phyloP scores from a whole-genome alignment of 1,284 basidiomycete genomes.

The Cerrena zonata region DNA sequence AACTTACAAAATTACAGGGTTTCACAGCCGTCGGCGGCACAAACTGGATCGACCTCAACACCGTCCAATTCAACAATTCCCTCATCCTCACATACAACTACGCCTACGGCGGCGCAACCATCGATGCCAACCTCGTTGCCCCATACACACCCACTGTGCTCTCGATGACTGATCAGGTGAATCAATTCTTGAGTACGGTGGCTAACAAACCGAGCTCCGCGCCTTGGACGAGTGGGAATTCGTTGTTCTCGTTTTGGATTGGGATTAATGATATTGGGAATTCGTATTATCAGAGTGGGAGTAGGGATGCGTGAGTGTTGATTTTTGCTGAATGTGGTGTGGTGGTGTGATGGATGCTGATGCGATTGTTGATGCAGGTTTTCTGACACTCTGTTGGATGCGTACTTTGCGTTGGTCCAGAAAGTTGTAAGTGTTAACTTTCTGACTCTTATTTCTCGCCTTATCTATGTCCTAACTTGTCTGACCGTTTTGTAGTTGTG shows the following conservation, averaged over 20 bases:
- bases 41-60: constrained; percentile 53
- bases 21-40: constrained; percentile 50
- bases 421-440: constrained; percentile 40
- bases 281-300: constrained; percentile 40
- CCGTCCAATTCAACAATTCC: constrained; percentile 46
- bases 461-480: too few species aligned
- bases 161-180: constrained; percentile 51
- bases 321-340: too few species aligned
- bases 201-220: constrained; percentile 40
- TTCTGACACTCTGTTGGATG: constrained; percentile 42
- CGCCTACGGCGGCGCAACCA: constrained; percentile 57
- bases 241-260: constrained; percentile 56
- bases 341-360: neutral
- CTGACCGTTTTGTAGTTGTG: too few species aligned
- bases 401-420: constrained; percentile 50
- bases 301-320: constrained; percentile 42
- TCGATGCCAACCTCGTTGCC: constrained; percentile 45
- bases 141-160: constrained; percentile 46
- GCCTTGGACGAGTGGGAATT: constrained; percentile 47
- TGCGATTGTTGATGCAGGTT: constrained; percentile 34
- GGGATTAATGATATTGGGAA: constrained; percentile 60
- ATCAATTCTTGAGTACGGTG: constrained; percentile 40
- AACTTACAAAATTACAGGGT: constrained; percentile 27
- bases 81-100: constrained; percentile 53
- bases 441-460: too few species aligned